Base-by-base conservation (phyloP, 179 eudicot species). In the Pouteria campechiana region DNA sequence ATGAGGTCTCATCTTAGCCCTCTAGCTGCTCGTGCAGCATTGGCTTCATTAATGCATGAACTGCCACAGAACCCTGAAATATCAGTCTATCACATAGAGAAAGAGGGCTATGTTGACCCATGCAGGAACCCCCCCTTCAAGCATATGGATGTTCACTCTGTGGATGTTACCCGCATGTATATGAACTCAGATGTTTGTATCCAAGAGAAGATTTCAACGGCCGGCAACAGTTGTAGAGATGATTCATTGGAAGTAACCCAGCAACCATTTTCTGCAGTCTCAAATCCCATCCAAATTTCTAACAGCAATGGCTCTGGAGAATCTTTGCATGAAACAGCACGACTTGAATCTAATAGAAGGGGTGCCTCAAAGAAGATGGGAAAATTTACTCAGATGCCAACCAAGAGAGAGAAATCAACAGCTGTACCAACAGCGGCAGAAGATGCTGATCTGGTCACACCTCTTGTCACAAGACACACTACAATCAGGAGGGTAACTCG, bases 21-120 rank as follows among this genome's bases (percentile, higher is more conserved):
- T 46, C 75, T 74, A 39, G 75, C 75, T 46, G 78, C 78, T 55
- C 57, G 75, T 46, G 85, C 81, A 37, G 70, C 65, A 61, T 54
- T 78, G 44, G 85, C 78, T 32, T 78, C 68, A 11, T 46, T 61
- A 45, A 60, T 63, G 39, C 58, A 70, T 24, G 55, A 73, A 6
- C 27, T 50, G 41, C 68, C 74, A 27, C 58, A 60, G 18, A 58
- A 48, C 37, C 38, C 46, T 44, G 72, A 59, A 42, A 37, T 39
- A 50, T 54, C 56, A 44, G 18, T 32, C 39, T 12, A 44, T 17
- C 41, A 50, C 2, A 61, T 44, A 37, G 47, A 15, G 33, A 43
- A 53, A 22, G 23, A 22, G 25, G 43, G 25, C n/a, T 32, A 33
- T 36, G n/a, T 13, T 13, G 11, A 20, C 10, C 20, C 24, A 12